Base-by-base conservation (phyloP, 2,329 filamentous ascomycete genomes). In the Arthrobotrys iridis region DNA sequence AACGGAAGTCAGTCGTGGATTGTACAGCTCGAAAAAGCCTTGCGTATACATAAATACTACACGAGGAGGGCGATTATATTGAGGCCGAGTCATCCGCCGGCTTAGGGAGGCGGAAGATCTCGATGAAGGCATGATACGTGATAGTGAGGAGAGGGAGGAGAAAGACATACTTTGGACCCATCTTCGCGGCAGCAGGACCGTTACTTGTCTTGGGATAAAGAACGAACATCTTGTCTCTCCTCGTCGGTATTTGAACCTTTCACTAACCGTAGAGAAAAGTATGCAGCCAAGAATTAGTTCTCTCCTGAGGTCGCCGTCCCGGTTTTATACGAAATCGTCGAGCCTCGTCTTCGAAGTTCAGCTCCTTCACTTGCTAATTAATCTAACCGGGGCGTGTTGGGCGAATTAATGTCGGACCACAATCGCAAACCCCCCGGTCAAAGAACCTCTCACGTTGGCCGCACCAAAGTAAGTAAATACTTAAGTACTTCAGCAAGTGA, bases 261-360 rank as follows among this genome's bases (percentile, higher is more conserved):
- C 40, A n/a, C n/a, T n/a, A n/a, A 11, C 20, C 40, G 11, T 15
- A 5, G 11, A 7, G 5, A 5, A 11, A 11, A 6, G n/a, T 43
- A 11, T 43, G n/a, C n/a, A n/a, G 40, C 40, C n/a, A 15, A n/a
- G 40, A 5, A n/a, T n/a, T 15, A 6, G 11, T 58, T 3, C 7
- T 24, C 8, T 24, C n/a, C n/a, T 10, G 30, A 22, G 26, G 24
- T 33, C 30, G 15, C 20, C n/a, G 33, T 60, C 46, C 64, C 64
- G 64, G 64, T 60, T 68, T 52, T 68, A 45, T 60, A 68, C 43
- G 64, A 68, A 68, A 50, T 68, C 30, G 46, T 46, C 52, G 43
- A 68, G 64, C 64, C 64, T 68, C 43, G 64, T 52, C 20, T n/a
- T 15, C 26, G 22, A 60, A 18, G 40, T 68, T 41, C 55, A 40